A percentile compares a stretch with the other conserved stretches of the same genome.
These are phyloP conservation scores for Aspergillus sp. DNA, from an alignment of 2,329 filamentous ascomycete species.

Conservation along the genomic window DNA sequence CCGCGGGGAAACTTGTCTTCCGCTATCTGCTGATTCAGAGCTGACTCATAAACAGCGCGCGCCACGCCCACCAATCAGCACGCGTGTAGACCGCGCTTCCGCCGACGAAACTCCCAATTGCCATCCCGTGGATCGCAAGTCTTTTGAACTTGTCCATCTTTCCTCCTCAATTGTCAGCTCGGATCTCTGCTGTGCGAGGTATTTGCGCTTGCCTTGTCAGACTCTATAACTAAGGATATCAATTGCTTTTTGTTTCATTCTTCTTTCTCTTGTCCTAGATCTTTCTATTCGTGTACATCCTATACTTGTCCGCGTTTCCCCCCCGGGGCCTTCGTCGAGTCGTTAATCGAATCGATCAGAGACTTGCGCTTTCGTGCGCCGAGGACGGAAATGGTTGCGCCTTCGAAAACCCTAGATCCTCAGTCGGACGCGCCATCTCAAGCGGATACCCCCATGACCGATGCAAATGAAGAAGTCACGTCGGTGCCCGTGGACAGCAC, in stretches of 20 bases:
- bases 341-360: neutral
- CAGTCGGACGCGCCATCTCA: constrained; percentile 38
- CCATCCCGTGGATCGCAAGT: constrained; percentile 9
- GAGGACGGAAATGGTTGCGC: constrained; percentile 32
- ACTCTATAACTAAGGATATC: neutral
- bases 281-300: neutral
- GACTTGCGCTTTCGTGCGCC: constrained; percentile 21
- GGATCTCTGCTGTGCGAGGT: neutral
- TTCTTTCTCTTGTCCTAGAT: neutral
- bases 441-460: constrained; percentile 43
- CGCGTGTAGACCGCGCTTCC: constrained; percentile 22
- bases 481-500: constrained; percentile 30
- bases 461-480: constrained; percentile 32
- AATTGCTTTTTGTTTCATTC: neutral
- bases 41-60: constrained; percentile 4
- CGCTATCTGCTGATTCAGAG: constrained; percentile 23
- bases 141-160: constrained; percentile 9
- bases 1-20: constrained; percentile 26
- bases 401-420: constrained; percentile 24
- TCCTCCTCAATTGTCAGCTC: neutral
- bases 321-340: neutral
- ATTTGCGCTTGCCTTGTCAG: neutral
- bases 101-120: constrained; percentile 24
- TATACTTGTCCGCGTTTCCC: neutral
- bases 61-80: constrained; percentile 28